Evolutionary conservation across 495 filamentous ascomycete genomes (phyloP), one percentile per base, ranked within the genome.

Genomic region (Bryoglossum gracile): DNA sequence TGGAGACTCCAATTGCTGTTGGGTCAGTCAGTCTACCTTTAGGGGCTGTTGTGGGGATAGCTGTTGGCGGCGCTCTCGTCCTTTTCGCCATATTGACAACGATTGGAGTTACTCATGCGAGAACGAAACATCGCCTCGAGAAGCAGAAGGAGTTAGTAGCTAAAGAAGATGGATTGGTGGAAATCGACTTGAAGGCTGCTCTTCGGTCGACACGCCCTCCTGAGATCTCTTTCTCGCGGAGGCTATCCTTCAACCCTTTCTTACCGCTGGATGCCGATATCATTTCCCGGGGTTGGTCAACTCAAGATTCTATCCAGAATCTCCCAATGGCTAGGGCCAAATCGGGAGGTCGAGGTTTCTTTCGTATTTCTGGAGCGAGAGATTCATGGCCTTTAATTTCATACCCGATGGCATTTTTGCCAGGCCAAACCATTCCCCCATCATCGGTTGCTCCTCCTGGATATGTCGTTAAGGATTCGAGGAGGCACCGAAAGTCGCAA

Each of bases 331-430:
- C 24, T 35, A 21, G 23, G 6, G 17, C 8, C 1, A 34, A 42
- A 11, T 24, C 4, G 26, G 21, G 17, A 36, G 44, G 3, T 43
- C 18, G 18, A 16, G 37, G 25, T 45, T 33, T 34, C 26, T 40
- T 50, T 32, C 49, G 50, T 16, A 35, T 39, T 3, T 41, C 49
- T 1, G 23, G 44, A 1, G 37, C 39, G 16, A 35, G 43, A 49
- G 49, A 53, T 30, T 57, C 54, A 25, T 57, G 54, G 54, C 54
- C 54, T 4, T 41, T 57, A 14, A 48, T 42, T 11, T 36, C 47
- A 2, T 33, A 32, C 0, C 48, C 43, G 4, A 17, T 51, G 16
- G 5, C 48, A 10, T 21, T 46, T 4, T 13, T 46, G 16, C n/a
- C 45, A 34, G 33, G 33, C 23, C 45, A 39, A 28, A 49, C 42